phyloP scores from a whole-genome alignment of 2,329 filamentous ascomycete genomes.

The Calonectria honghensis region DNA sequence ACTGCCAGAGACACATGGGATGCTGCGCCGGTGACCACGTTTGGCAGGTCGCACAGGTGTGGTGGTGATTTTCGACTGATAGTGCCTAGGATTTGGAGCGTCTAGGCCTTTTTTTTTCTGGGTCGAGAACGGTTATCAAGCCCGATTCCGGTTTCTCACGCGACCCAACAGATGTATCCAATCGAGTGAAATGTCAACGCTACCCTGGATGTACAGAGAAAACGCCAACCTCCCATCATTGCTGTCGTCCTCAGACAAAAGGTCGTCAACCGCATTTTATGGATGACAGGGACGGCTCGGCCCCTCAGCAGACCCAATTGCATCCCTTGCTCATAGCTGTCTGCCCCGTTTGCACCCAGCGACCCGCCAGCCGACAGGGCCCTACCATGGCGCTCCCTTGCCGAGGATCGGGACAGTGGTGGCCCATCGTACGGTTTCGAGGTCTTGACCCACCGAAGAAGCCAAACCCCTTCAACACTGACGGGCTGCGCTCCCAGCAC shows the following conservation, averaged over 20 bases:
- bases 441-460: slow-evolving; percentile 1
- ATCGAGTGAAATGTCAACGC: neutral
- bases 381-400: slow-evolving; percentile 33
- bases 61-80: slow-evolving; percentile 13
- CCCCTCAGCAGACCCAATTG: slow-evolving; percentile 29
- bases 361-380: slow-evolving; percentile 35
- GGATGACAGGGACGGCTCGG: slow-evolving; percentile 12
- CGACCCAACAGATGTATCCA: slow-evolving; percentile 7
- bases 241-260: neutral
- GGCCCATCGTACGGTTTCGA: slow-evolving; percentile 43
- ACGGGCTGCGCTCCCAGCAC: slow-evolving; percentile 3
- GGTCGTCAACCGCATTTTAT: slow-evolving; percentile 18
- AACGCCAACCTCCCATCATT: slow-evolving; percentile 6
- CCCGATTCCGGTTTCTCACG: slow-evolving; percentile 16
- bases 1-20: slow-evolving; percentile 4
- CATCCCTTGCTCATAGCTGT: slow-evolving; percentile 31
- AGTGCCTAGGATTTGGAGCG: slow-evolving; percentile 5
- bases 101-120: slow-evolving; percentile 8
- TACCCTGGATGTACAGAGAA: slow-evolving; percentile 15
- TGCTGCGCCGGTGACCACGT: slow-evolving; percentile 31
- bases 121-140: slow-evolving; percentile 4
- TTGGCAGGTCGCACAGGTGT: slow-evolving; percentile 30
- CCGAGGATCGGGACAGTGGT: slow-evolving; percentile 33
- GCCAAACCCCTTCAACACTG: slow-evolving; percentile 17
- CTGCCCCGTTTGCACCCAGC: slow-evolving; percentile 25